Conservation (phyloP, 345 rosid genomes). For the Garcia nutans region DNA sequence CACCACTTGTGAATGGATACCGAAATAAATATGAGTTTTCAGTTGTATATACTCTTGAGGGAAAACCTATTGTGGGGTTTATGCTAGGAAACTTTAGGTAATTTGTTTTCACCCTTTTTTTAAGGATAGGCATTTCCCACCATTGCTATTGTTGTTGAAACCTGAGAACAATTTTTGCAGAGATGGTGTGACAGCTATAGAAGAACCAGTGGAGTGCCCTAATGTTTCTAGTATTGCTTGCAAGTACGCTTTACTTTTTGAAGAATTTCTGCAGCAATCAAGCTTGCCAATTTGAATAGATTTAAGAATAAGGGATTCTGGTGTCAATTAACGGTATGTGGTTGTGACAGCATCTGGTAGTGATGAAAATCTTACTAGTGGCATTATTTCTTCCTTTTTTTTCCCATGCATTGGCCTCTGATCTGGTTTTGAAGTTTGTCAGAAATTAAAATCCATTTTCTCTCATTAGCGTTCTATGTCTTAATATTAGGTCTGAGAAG, state of each 20-base stretch:
- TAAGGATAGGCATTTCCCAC: constrained; percentile 11
- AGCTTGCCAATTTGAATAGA: constrained; percentile 81
- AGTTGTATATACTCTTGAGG: constrained; percentile 76
- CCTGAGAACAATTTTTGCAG: constrained; percentile 37
- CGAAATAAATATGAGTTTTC: constrained; percentile 94
- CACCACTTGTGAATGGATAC: constrained; percentile 80
- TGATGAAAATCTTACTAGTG: not conserved
- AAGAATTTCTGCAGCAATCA: constrained; percentile 69
- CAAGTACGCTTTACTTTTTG: constrained; percentile 75
- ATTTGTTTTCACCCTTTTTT: constrained; percentile 6
- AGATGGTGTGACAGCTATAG: constrained; percentile 95
- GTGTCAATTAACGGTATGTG: constrained; percentile 87
- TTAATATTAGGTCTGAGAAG: constrained; percentile 79
- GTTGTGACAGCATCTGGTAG: not conserved
- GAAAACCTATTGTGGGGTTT: constrained; percentile 85
- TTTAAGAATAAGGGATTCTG: constrained; percentile 85
- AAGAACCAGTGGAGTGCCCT: constrained; percentile 84
- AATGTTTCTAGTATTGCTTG: constrained; percentile 75
- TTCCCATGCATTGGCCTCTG: not conserved
- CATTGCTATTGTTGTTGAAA: constrained; percentile 21
- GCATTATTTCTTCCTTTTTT: not conserved
- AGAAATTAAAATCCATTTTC: not conserved
- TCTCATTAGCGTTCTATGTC: constrained; percentile 1
- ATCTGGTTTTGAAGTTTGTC: not conserved
- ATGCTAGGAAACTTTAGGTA: constrained; percentile 95